Base-by-base conservation (phyloP, 345 rosid genomes). In the Hevea brasiliensis region DNA sequence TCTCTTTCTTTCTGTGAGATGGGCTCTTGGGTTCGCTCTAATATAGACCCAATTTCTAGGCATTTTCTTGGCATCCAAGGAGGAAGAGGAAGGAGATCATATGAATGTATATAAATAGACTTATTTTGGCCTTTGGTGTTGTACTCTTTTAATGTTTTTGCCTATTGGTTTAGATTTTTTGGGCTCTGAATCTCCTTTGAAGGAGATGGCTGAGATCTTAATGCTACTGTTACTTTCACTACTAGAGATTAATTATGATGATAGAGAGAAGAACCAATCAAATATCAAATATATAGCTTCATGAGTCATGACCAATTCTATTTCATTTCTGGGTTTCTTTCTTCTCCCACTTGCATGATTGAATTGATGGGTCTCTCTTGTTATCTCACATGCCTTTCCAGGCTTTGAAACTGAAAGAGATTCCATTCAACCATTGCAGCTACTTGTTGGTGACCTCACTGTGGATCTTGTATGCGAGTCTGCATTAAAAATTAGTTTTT, bases 381-480 rank as follows among this genome's bases (percentile, higher is more conserved):
- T 71, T 75, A 73, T 84, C 68, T 35, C 74, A 13, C 65, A 23
- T 67, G 73, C 45, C 58, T 67, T 60, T 11, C 20, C 6, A 14
- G 37, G 37, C n/a, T n/a, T 64, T 23, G 64, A 67, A 70, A 74
- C 74, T 80, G 77, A 63, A 20, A 57, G 79, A 82, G 90, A 85
- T 80, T 83, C 85, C 85, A 64, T 80, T 89, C 89, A 81, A 79
- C 83, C 69, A 81, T 71, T 82, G 82, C 81, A 75, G 76, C 29
- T 13, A 58, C 15, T 17, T 45, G 76, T 72, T 48, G 77, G 29
- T 67, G 79, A 77, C 77, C 74, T 61, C 67, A 65, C 75, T 73
- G 74, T 54, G 63, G 89, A 85, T 89, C 90, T 85, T 85, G 71
- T 74, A 80, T 78, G 78, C 72, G 51, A 64, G 71, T n/a, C 87